phyloP scores from a whole-genome alignment of 73 alveolate genomes.

The Tetrahymena malaccensis region DNA sequence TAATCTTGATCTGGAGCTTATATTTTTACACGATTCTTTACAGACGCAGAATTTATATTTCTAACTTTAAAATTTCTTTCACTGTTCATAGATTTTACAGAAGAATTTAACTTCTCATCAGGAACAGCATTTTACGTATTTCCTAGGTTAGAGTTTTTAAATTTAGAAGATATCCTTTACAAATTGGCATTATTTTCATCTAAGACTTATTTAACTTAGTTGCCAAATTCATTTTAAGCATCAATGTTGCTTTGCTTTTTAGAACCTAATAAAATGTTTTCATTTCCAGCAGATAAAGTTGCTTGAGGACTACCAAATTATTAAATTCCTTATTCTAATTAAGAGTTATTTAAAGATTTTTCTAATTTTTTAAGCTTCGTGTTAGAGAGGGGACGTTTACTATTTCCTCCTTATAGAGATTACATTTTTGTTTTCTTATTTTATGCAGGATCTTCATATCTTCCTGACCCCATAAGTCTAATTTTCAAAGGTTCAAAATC shows the following conservation, averaged over 20 bases:
- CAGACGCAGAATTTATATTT: neutral
- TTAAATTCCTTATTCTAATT: neutral
- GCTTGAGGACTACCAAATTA: neutral
- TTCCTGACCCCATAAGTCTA: slow-evolving; percentile 43
- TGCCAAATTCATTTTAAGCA: neutral
- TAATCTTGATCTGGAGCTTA: neutral
- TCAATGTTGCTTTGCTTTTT: neutral
- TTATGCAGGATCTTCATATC: slow-evolving; percentile 10
- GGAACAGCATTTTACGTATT: neutral
- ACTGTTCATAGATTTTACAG: slow-evolving; percentile 8
- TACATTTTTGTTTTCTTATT: neutral
- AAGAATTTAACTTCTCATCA: slow-evolving; percentile 12
- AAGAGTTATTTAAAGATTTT: neutral
- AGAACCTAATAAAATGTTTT: neutral
- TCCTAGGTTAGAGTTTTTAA: neutral
- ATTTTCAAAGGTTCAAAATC: slow-evolving; percentile 38
- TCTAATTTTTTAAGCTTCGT: neutral
- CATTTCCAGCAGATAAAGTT: neutral
- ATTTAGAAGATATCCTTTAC: neutral
- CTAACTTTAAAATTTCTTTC: neutral
- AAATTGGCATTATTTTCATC: neutral
- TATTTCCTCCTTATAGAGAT: neutral
- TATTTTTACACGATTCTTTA: neutral
- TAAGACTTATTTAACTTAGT: neutral
- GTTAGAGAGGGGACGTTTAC: neutral